Evolutionary conservation across 805 yeast species (phyloP).

Genomic region (Hagleromyces aurorensis): DNA sequence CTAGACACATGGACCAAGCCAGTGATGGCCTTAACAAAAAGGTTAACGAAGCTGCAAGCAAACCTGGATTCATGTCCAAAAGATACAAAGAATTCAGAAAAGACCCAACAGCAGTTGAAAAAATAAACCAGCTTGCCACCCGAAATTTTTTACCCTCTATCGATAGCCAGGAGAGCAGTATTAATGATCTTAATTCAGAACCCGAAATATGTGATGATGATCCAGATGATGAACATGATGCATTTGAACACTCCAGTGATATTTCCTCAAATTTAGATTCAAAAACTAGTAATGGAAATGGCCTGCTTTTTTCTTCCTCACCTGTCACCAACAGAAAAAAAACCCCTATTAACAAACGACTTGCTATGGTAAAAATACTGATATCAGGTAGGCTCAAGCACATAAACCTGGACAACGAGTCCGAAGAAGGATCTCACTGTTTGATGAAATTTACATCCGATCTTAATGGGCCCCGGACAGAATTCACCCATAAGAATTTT

Average conservation of each 20-base stretch:
- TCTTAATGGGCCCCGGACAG: constrained; percentile 9
- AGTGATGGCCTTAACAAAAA: constrained; percentile 3
- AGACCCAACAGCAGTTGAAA: constrained; percentile 14
- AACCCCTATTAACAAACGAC: too few relatives aligned
- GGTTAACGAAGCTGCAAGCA: neutral
- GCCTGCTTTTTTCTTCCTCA: constrained; percentile 14
- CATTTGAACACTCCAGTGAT: neutral
- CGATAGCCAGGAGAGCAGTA: constrained; percentile 1
- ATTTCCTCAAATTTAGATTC: neutral
- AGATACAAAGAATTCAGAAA: constrained; percentile 15
- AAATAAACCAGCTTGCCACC: constrained; percentile 10
- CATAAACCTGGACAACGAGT: neutral
- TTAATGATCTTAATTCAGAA: neutral
- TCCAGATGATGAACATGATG: neutral
- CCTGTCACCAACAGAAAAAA: too few relatives aligned
- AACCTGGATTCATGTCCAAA: constrained; percentile 4
- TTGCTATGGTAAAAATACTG: neutral
- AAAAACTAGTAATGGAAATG: constrained; percentile 6
- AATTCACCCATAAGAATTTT: constrained; percentile 10
- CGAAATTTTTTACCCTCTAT: constrained; percentile 13
- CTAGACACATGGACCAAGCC: constrained; percentile 1
- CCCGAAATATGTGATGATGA: neutral
- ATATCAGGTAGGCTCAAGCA: constrained; percentile 10
- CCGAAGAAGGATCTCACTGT: constrained; percentile 5
- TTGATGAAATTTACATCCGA: constrained; percentile 11